Evolutionary conservation across 805 yeast species (phyloP).

Genomic region (Spathaspora arborariae): DNA sequence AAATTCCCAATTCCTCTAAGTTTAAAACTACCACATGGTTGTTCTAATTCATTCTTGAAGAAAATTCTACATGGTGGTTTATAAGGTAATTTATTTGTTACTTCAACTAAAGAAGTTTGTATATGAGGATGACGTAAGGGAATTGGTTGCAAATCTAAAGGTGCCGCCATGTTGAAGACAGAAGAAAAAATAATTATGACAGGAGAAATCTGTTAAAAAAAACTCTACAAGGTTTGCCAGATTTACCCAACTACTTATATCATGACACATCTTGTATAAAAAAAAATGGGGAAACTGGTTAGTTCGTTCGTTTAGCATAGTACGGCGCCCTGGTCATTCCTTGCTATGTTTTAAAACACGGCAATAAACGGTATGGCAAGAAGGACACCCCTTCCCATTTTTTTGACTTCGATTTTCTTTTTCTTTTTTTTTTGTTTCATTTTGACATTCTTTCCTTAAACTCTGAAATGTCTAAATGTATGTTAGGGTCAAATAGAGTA

Average conservation of each 20-base stretch:
- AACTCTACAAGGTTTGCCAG: no score
- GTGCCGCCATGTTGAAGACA: not conserved
- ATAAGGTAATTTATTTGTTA: constrained; percentile 27
- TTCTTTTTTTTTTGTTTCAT: no score
- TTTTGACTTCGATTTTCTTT: constrained; percentile 1
- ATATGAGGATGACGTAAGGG: constrained; percentile 19
- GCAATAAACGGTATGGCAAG: not conserved
- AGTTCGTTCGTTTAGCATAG: no score
- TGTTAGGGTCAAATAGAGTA: no score
- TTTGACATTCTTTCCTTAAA: no score
- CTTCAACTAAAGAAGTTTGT: constrained; percentile 38
- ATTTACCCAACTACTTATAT: not conserved
- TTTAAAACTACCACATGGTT: constrained; percentile 56
- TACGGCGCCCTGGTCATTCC: not conserved
- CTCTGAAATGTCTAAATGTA: no score
- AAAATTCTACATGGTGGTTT: constrained; percentile 39
- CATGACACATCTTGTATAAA: not conserved
- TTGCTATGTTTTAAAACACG: not conserved
- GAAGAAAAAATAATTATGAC: not conserved
- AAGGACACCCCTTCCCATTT: not conserved
- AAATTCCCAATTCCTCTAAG: constrained; percentile 51
- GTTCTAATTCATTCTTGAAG: constrained; percentile 49
- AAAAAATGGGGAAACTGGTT: not conserved
- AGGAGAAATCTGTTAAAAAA: not conserved
- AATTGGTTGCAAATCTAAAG: constrained; percentile 7